These are phyloP conservation scores for Mollisia scopiformis DNA, from an alignment of 2,329 filamentous ascomycete genomes.

Conservation along the genomic window DNA sequence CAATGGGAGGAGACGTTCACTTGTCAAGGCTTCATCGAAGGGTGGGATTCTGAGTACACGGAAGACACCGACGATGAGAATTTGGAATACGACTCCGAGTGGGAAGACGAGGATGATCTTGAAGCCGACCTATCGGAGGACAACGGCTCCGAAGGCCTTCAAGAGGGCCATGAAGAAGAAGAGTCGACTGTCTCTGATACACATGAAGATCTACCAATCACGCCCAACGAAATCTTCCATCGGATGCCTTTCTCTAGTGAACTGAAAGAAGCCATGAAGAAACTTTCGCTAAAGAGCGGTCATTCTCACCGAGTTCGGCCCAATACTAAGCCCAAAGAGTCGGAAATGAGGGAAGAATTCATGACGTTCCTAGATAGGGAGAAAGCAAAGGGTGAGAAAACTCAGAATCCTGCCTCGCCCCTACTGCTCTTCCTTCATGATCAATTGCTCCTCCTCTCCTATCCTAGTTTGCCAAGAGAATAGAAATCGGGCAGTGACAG, in stretches of 20 bases:
- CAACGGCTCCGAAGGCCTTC: neutral
- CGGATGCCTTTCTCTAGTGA: neutral
- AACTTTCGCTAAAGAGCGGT: neutral
- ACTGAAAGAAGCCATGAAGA: neutral
- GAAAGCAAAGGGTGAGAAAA: no score
- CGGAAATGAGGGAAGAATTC: constrained; percentile 30
- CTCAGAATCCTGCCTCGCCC: no score
- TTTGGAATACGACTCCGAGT: neutral
- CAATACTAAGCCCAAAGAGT: neutral
- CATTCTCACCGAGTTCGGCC: no score
- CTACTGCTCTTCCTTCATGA: no score
- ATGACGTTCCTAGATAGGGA: constrained; percentile 38
- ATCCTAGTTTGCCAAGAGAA: no score
- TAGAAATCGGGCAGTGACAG: no score
- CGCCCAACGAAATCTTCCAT: neutral
- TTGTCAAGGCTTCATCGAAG: constrained; percentile 14
- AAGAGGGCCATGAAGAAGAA: neutral
- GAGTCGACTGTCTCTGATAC: neutral
- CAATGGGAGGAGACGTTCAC: constrained; percentile 16
- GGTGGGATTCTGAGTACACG: constrained; percentile 11
- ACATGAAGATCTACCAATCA: neutral
- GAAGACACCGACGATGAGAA: neutral
- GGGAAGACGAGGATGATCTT: neutral
- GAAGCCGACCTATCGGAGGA: neutral
- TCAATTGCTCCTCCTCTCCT: no score